Evolutionary conservation across 1,284 basidiomycete genomes (phyloP).

Genomic region (Thelephora terrestris): DNA sequence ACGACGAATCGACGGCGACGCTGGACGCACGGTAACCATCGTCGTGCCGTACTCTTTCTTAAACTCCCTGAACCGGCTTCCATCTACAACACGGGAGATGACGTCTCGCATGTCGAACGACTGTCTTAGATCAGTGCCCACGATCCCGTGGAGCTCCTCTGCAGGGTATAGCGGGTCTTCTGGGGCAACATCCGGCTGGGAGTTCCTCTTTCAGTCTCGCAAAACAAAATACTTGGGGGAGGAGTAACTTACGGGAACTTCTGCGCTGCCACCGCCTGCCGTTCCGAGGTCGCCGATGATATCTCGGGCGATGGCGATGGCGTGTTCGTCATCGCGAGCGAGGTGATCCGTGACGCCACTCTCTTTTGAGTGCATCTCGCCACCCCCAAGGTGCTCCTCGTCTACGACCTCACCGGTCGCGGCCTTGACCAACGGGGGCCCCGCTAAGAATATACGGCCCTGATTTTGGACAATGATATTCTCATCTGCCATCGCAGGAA

Average conservation of each 20-base stretch:
- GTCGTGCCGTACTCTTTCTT: constrained; percentile 92
- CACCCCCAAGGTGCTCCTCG: constrained; percentile 86
- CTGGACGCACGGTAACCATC: constrained; percentile 66
- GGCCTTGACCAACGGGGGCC: constrained; percentile 90
- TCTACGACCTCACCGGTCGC: constrained; percentile 92
- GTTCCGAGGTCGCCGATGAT: constrained; percentile 75
- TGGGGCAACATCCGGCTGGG: constrained; percentile 44
- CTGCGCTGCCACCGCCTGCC: constrained; percentile 32
- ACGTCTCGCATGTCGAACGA: constrained; percentile 91
- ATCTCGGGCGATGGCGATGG: constrained; percentile 74
- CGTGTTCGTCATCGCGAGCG: constrained; percentile 82
- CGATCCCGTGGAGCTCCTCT: constrained; percentile 82
- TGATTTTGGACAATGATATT: constrained; percentile 93
- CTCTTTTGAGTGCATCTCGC: constrained; percentile 89
- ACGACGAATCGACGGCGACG: background rate
- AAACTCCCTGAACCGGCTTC: constrained; percentile 88
- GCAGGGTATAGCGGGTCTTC: constrained; percentile 76
- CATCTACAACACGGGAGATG: constrained; percentile 86
- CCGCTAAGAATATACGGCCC: constrained; percentile 93
- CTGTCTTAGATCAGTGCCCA: constrained; percentile 82
- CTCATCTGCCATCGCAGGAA: constrained; percentile 94
- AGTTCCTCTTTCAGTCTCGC: background rate
- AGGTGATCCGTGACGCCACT: constrained; percentile 93
- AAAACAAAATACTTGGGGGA: background rate
- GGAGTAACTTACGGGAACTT: constrained; percentile 33